Evolutionary conservation across 305 asterid genomes (phyloP).

Genomic region (Lippia alba): DNA sequence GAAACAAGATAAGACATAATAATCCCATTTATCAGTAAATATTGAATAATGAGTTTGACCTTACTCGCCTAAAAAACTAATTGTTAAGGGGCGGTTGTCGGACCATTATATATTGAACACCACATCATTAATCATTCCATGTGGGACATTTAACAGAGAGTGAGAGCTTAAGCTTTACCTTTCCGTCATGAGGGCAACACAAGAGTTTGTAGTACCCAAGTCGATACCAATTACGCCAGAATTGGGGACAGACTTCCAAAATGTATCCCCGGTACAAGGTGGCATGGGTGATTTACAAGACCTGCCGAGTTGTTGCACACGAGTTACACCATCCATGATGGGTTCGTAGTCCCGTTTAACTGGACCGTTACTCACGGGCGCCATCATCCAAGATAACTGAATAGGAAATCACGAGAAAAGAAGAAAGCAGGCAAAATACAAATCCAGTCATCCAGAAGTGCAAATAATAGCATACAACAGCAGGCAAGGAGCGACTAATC

Average conservation of each 20-base stretch:
- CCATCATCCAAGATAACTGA: no score
- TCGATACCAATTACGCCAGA: constrained; percentile 87
- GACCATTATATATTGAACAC: not conserved
- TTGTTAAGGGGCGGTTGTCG: not conserved
- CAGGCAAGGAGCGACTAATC: not conserved
- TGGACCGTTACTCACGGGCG: constrained; percentile 39
- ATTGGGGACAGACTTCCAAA: constrained; percentile 57
- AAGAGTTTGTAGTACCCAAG: constrained; percentile 93
- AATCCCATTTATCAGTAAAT: not conserved
- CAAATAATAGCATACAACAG: not conserved
- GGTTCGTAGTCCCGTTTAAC: constrained; percentile 70
- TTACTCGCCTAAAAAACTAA: no score
- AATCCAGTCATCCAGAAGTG: no score
- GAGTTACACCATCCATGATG: constrained; percentile 64
- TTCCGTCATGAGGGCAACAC: constrained; percentile 96
- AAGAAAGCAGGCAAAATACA: no score
- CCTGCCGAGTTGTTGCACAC: constrained; percentile 61
- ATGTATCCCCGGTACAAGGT: no score
- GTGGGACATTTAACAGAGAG: no score
- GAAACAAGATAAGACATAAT: constrained; percentile 37
- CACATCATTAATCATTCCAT: no score
- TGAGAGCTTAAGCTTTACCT: no score
- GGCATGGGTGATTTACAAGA: constrained; percentile 63
- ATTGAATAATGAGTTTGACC: no score
- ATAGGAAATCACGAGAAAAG: not conserved